A percentile compares a stretch with the other conserved stretches of the same genome.
phyloP scores from a whole-genome alignment of 345 rosid species.

The Dipteronia dyeriana region DNA sequence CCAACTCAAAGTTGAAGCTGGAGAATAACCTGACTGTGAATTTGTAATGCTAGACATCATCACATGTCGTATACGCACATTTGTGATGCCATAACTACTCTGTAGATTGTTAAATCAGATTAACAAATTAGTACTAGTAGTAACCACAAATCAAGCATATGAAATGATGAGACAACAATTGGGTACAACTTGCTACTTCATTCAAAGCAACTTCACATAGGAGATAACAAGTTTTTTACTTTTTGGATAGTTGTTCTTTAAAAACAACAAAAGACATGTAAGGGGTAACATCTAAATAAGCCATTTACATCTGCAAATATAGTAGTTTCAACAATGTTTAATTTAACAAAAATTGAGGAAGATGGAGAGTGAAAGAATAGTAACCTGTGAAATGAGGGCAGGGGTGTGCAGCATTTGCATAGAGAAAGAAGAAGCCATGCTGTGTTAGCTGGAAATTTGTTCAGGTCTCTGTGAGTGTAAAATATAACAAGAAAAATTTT shows the following conservation, averaged over 20 bases:
- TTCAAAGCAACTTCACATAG: neutral
- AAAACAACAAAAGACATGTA: neutral
- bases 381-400: conserved; percentile 50
- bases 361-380: neutral
- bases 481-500: too few relatives aligned
- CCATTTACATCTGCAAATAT: neutral
- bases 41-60: conserved; percentile 22
- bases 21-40: conserved; percentile 29
- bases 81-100: conserved; percentile 31
- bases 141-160: neutral
- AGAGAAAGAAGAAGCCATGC: conserved; percentile 61
- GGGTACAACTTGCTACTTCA: neutral
- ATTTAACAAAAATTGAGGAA: neutral
- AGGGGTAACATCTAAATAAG: neutral
- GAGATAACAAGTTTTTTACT: neutral
- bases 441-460: neutral
- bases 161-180: neutral
- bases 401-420: conserved; percentile 50
- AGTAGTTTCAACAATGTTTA: too few relatives aligned
- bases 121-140: neutral
- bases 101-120: conserved; percentile 20
- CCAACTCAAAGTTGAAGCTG: conserved; percentile 24
- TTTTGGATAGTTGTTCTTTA: neutral
- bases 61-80: conserved; percentile 28
- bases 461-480: neutral